Evolutionary conservation across 768 basidiomycete species (phyloP), one percentile per base, ranked within the genome.

Genomic region (Rubroboletus pulcherrimus): DNA sequence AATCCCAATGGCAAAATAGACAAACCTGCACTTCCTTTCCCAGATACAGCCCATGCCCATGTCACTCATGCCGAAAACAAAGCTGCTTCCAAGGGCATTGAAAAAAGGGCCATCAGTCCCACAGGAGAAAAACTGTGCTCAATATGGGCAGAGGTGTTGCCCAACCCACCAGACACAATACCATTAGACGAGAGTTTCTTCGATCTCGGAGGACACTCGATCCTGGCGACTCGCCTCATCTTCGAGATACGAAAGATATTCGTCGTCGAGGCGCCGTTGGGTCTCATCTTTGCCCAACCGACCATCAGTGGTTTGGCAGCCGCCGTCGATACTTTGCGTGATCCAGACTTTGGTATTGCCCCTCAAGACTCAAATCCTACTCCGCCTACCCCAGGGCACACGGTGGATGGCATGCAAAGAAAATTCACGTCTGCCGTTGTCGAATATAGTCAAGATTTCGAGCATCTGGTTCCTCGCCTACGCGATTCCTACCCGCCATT

Each of bases 1-100:
- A 99, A 98, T 65, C 97, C 97, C 7, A 99, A 98, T 69, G 97
- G 97, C 58, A 99, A 99, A 75, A 88, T 99, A 70, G 97, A 99
- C 77, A 99, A 98, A 68, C 96, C 97, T 0, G 91, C 92, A 0
- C 83, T 99, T 44, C 97, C 97, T 11, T 99, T 98, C 86, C 97
- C 97, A 7, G 97, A 99, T 71, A 98, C 97, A 0, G 90, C 86
- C 5, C 85, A 90, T 2, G 70, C 75, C 4, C 69, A 71, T 34
- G 67, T 71, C 1, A 74, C 78, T 7, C 63, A 75, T 21, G 72
- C 78, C 40, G 78, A 81, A 39, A 72, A 81, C 10, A 71, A 66
- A 51, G 54, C 59, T 10, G 48, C 48, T 1, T 60, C 65, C 31
- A 63, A 72, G 33, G 69, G 56, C 15, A 65, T 68, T 6, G 63